Evolutionary conservation across 805 yeast genomes (phyloP).

Genomic region (Limtongia smithiae): DNA sequence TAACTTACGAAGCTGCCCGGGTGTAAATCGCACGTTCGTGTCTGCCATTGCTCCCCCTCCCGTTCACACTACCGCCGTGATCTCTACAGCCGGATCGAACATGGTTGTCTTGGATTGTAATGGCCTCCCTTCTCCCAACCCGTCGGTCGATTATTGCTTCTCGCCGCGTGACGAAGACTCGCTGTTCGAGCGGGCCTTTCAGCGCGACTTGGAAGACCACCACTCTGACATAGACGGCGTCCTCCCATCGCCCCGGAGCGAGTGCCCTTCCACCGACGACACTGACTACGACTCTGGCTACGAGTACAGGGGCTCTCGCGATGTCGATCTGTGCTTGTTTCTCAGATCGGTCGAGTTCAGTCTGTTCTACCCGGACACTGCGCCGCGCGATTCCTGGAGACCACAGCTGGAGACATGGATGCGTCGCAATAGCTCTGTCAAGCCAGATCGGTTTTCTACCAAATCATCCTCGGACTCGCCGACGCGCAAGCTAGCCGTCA

Average conservation of each 20-base stretch:
- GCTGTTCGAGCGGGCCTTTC: slow-evolving; percentile 21
- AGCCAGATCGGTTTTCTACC: slow-evolving; percentile 22
- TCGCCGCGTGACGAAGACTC: slow-evolving; percentile 15
- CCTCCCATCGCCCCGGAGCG: slow-evolving; percentile 23
- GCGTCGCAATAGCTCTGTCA: slow-evolving; percentile 35
- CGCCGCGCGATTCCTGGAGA: slow-evolving; percentile 39
- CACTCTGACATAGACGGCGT: slow-evolving; percentile 4
- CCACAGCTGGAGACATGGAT: slow-evolving; percentile 41
- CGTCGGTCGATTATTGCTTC: slow-evolving; percentile 22
- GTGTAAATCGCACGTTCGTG: no score
- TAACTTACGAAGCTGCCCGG: no score
- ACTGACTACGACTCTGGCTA: background rate
- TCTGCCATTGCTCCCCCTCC: no score
- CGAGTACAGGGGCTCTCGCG: no score
- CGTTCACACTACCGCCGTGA: no score
- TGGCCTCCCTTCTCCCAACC: slow-evolving; percentile 29
- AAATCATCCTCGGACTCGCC: slow-evolving; percentile 12
- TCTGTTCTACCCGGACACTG: slow-evolving; percentile 40
- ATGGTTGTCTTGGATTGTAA: slow-evolving; percentile 16
- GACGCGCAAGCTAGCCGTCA: no score
- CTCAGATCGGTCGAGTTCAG: slow-evolving; percentile 2
- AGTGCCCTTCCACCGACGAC: slow-evolving; percentile 23
- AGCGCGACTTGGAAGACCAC: slow-evolving; percentile 19
- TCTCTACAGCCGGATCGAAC: background rate
- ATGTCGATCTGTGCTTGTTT: no score